phyloP scores from a whole-genome alignment of 441 rosid species.

The Arabidopsis hybrid region DNA sequence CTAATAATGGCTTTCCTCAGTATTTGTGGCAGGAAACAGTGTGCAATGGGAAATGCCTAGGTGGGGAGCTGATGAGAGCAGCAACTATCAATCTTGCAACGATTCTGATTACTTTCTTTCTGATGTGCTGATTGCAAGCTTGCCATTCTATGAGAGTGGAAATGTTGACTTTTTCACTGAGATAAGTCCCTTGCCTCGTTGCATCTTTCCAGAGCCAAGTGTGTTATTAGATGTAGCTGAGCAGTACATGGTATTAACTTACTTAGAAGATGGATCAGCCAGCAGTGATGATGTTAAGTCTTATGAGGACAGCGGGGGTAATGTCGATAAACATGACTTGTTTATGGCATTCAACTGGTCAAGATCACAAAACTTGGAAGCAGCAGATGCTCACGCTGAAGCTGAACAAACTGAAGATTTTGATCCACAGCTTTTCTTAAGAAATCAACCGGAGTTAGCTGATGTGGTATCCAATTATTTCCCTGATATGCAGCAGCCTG shows the following conservation, averaged over 20 bases:
- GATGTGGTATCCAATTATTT: slow-evolving; percentile 66
- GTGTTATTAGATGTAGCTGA: slow-evolving; percentile 44
- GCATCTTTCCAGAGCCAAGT: slow-evolving; percentile 49
- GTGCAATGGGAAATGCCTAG: slow-evolving; percentile 50
- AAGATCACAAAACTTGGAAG: slow-evolving; percentile 56
- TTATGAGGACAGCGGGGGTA: slow-evolving; percentile 49
- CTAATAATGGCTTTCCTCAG: background rate
- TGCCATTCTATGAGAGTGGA: slow-evolving; percentile 69
- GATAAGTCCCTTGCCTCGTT: slow-evolving; percentile 60
- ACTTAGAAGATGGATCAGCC: slow-evolving; percentile 67
- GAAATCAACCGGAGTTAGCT: slow-evolving; percentile 78
- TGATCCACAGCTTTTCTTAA: slow-evolving; percentile 80
- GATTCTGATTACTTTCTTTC: slow-evolving; percentile 75
- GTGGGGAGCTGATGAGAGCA: slow-evolving; percentile 58
- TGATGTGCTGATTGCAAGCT: slow-evolving; percentile 71
- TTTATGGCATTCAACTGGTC: slow-evolving; percentile 64
- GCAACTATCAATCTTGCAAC: slow-evolving; percentile 65
- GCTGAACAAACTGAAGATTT: slow-evolving; percentile 66
- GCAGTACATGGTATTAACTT: slow-evolving; percentile 77
- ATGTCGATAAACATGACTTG: slow-evolving; percentile 57
- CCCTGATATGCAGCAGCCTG: slow-evolving; percentile 46
- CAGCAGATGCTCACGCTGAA: slow-evolving; percentile 54
- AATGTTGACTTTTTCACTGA: slow-evolving; percentile 52
- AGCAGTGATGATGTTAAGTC: slow-evolving; percentile 52
- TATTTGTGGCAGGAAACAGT: slow-evolving; percentile 46